phyloP scores from a whole-genome alignment of 495 filamentous ascomycete genomes.

The Cercophora samala region DNA sequence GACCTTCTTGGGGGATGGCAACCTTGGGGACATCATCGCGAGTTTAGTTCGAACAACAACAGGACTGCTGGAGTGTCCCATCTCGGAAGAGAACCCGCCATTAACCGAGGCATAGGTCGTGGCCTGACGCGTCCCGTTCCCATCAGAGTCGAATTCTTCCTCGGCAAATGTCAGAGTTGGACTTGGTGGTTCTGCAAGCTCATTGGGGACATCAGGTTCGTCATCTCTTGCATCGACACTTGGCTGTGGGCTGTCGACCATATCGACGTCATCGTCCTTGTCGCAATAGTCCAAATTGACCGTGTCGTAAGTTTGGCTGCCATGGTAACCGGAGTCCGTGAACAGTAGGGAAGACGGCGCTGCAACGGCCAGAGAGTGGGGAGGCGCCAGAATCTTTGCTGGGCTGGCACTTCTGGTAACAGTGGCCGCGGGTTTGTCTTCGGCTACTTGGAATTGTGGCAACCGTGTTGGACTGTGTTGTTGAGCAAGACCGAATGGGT shows the following conservation, averaged over 20 bases:
- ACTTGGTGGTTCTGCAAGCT: conserved; percentile 21
- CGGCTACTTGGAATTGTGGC: conserved; percentile 40
- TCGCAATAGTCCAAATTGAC: conserved; percentile 33
- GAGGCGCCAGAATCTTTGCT: conserved; percentile 22
- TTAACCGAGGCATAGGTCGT: conserved; percentile 16
- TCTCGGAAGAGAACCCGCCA: conserved; percentile 18
- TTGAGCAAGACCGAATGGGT: conserved; percentile 42
- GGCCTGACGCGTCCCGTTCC: conserved; percentile 44
- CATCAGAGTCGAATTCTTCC: conserved; percentile 61
- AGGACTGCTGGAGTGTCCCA: conserved; percentile 20
- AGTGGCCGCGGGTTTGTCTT: conserved; percentile 23
- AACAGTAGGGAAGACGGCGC: conserved; percentile 27
- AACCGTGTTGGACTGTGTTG: conserved; percentile 33
- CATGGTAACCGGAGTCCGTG: conserved; percentile 80
- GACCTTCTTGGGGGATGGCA: conserved; percentile 28
- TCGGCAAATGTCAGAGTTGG: conserved; percentile 22
- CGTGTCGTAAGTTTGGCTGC: conserved; percentile 52
- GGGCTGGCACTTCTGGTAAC: conserved; percentile 31
- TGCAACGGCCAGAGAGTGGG: conserved; percentile 19
- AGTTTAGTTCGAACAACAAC: conserved; percentile 15
- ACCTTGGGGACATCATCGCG: conserved; percentile 26
- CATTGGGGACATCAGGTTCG: conserved; percentile 12
- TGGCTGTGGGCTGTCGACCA: conserved; percentile 23
- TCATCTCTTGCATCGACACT: conserved; percentile 22
- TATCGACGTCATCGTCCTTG: conserved; percentile 25